Evolutionary conservation across 495 filamentous ascomycete genomes (phyloP).

Genomic region (Penicillium bialowiezense): DNA sequence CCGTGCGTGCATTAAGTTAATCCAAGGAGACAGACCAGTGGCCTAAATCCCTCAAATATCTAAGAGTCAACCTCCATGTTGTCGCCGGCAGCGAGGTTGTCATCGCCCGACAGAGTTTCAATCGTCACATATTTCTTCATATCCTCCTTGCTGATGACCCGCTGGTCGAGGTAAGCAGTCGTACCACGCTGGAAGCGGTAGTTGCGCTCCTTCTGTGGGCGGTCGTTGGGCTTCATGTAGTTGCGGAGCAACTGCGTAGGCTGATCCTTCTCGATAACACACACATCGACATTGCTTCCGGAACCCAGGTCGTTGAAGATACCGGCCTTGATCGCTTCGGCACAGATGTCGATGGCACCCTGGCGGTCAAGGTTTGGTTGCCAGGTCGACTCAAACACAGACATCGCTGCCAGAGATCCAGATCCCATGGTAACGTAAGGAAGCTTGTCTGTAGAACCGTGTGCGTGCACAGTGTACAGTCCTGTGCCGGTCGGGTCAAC

Average conservation of each 20-base stretch:
- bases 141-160: constrained; percentile 86
- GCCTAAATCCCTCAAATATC: constrained; percentile 16
- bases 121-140: constrained; percentile 94
- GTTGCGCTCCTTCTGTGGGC: constrained; percentile 85
- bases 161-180: constrained; percentile 90
- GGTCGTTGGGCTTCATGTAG: constrained; percentile 87
- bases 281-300: constrained; percentile 95
- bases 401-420: constrained; percentile 94
- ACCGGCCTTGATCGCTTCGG: constrained; percentile 90
- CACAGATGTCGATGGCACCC: constrained; percentile 76
- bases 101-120: constrained; percentile 66
- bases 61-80: constrained; percentile 93
- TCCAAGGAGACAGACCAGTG: constrained; percentile 12
- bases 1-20: constrained; percentile 21
- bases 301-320: constrained; percentile 99
- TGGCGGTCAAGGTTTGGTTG: constrained; percentile 73
- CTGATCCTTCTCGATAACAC: constrained; percentile 90
- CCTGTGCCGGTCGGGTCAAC: constrained; percentile 96
- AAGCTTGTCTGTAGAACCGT: constrained; percentile 97
- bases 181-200: constrained; percentile 88
- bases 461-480: constrained; percentile 97
- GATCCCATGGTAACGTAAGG: constrained; percentile 99
- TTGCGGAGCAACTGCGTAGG: constrained; percentile 82
- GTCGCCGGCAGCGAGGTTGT: constrained; percentile 63
- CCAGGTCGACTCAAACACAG: constrained; percentile 96